These are phyloP conservation scores for Pulicaria dysenterica DNA, from an alignment of 129 eudicot genomes.

Conservation along the genomic window DNA sequence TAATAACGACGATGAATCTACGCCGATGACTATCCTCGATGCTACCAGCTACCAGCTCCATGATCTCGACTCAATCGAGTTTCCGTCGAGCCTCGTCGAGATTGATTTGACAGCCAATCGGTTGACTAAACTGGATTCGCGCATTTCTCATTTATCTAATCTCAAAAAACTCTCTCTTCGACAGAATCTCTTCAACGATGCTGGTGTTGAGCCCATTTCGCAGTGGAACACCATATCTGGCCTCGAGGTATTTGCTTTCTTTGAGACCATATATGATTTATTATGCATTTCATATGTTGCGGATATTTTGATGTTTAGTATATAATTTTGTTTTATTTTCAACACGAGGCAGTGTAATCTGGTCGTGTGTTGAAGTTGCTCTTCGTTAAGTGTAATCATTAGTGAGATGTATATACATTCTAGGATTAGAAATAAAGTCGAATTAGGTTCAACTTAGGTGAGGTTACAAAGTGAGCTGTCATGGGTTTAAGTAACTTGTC, in stretches of 20 bases:
- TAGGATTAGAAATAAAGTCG: no score
- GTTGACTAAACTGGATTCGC: conserved; percentile 66
- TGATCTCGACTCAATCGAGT: conserved; percentile 82
- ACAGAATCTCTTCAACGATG: conserved; percentile 68
- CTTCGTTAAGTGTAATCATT: no score
- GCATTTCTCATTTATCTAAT: conserved; percentile 59
- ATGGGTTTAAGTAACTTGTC: no score
- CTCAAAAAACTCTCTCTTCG: conserved; percentile 90
- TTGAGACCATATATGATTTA: not conserved
- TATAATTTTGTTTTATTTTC: not conserved
- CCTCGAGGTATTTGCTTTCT: conserved; percentile 54
- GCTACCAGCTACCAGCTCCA: conserved; percentile 85
- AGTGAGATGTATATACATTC: no score
- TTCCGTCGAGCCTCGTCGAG: conserved; percentile 67
- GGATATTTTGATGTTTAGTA: not conserved
- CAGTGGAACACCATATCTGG: conserved; percentile 65
- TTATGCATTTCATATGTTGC: not conserved
- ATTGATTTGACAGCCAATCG: conserved; percentile 90
- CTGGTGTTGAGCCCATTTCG: conserved; percentile 65
- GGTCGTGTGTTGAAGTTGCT: not conserved
- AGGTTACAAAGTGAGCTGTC: no score
- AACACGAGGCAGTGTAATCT: not conserved
- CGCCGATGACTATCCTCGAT: conserved; percentile 57
- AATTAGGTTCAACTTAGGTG: no score
- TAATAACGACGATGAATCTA: conserved; percentile 31